Conservation (phyloP, 495 filamentous ascomycete genomes). For the Penicillium parvum region DNA sequence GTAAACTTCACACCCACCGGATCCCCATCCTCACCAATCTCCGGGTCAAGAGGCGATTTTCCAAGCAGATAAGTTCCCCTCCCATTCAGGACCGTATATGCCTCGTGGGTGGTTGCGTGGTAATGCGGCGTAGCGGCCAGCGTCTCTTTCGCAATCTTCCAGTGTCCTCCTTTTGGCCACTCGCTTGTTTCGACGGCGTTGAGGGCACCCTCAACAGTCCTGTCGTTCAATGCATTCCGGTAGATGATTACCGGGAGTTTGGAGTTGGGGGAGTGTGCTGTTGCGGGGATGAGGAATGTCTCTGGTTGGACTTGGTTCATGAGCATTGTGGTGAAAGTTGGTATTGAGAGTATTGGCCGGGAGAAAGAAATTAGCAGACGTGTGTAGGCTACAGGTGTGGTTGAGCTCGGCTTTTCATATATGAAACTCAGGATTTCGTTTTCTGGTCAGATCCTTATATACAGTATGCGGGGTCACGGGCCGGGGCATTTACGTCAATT, state of each 20-base stretch:
- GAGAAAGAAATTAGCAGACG: too few relatives aligned
- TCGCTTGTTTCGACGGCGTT: neutral
- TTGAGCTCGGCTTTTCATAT: too few relatives aligned
- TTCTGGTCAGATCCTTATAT: too few relatives aligned
- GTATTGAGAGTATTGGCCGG: too few relatives aligned
- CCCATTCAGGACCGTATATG: conserved; percentile 5
- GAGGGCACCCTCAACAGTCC: neutral
- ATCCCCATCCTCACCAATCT: neutral
- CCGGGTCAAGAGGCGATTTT: conserved; percentile 4
- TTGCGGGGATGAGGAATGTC: neutral
- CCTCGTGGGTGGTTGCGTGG: conserved; percentile 7
- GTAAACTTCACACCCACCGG: neutral
- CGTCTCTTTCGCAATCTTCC: conserved; percentile 5
- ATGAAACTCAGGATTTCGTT: too few relatives aligned
- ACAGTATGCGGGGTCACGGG: too few relatives aligned
- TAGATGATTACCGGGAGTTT: neutral
- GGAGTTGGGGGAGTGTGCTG: neutral
- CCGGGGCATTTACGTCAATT: too few relatives aligned
- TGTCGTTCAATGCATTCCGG: neutral
- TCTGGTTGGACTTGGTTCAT: neutral
- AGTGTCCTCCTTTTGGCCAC: conserved; percentile 9
- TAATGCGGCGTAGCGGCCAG: conserved; percentile 11
- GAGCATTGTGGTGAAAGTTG: too few relatives aligned
- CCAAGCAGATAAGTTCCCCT: conserved; percentile 7
- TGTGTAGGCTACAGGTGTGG: too few relatives aligned